These are phyloP conservation scores for Coemansia sp. DNA, from an alignment of 192 early-diverging fungal species.

Conservation along the genomic window DNA sequence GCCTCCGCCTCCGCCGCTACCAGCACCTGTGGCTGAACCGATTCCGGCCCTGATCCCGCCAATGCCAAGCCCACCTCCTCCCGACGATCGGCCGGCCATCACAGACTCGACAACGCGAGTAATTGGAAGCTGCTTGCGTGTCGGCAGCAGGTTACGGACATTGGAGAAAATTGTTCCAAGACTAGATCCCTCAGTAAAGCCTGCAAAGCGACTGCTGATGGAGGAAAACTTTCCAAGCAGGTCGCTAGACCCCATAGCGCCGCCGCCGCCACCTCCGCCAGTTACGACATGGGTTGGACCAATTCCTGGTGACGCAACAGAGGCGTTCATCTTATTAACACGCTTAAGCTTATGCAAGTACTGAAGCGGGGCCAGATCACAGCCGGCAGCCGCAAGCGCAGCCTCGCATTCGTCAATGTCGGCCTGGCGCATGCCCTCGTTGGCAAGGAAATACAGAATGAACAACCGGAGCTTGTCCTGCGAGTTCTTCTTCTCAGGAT, in stretches of 20 bases:
- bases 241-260: constrained; percentile 28
- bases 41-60: constrained; percentile 26
- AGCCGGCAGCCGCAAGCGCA: constrained; percentile 74
- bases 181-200: constrained; percentile 70
- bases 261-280: constrained; percentile 5
- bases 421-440: constrained; percentile 69
- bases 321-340: constrained; percentile 42
- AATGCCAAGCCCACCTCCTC: constrained; percentile 19
- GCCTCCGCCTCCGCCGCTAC: constrained; percentile 7
- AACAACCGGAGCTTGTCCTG: constrained; percentile 92
- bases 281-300: constrained; percentile 1
- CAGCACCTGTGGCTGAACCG: constrained; percentile 12
- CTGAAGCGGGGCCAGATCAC: constrained; percentile 69
- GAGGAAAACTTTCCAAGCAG: constrained; percentile 65
- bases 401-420: constrained; percentile 85
- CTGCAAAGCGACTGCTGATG: constrained; percentile 71
- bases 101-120: constrained; percentile 84
- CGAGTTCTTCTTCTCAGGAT: constrained; percentile 75
- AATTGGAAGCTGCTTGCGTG: constrained; percentile 84
- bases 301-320: constrained; percentile 27
- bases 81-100: constrained; percentile 66
- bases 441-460: constrained; percentile 82
- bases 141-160: constrained; percentile 93
- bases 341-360: constrained; percentile 76
- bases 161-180: constrained; percentile 79